phyloP scores from a whole-genome alignment of 2,329 filamentous ascomycete genomes.

The Elsinoe australis region DNA sequence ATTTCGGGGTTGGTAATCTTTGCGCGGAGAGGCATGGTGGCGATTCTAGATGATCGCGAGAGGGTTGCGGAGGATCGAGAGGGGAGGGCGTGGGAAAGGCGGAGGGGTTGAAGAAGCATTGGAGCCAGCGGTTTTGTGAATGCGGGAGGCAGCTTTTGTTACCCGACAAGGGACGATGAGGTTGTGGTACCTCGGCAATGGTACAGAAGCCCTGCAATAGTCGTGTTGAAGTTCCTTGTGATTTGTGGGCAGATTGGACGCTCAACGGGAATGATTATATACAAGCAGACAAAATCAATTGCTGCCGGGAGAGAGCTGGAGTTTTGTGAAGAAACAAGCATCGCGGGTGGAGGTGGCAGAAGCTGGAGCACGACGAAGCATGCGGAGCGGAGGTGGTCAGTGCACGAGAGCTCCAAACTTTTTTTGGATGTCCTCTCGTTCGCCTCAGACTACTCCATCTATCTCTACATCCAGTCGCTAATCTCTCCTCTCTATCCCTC shows the following conservation, averaged over 20 bases:
- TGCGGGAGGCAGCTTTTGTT: constrained; percentile 14
- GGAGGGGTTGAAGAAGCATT: constrained; percentile 41
- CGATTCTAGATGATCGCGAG: constrained; percentile 27
- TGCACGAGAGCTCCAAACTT: constrained; percentile 8
- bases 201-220: background rate
- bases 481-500: constrained; percentile 17
- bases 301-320: background rate
- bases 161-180: constrained; percentile 8
- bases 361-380: background rate
- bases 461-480: constrained; percentile 3
- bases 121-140: constrained; percentile 21
- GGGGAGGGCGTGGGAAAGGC: constrained; percentile 30
- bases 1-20: constrained; percentile 59
- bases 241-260: background rate
- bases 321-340: background rate
- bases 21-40: constrained; percentile 70
- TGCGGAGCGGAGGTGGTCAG: background rate
- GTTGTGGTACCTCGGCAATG: constrained; percentile 5
- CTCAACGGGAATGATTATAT: too few species aligned
- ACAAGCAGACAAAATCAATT: constrained; percentile 9
- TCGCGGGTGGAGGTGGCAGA: constrained; percentile 12
- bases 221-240: background rate
- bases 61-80: background rate
- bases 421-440: constrained; percentile 14
- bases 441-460: constrained; percentile 1